Percentiles rank a stretch among this genome's conserved stretches.
phyloP scores from a whole-genome alignment of 1,139 yeast genomes.

The Hanseniaspora sp. region DNA sequence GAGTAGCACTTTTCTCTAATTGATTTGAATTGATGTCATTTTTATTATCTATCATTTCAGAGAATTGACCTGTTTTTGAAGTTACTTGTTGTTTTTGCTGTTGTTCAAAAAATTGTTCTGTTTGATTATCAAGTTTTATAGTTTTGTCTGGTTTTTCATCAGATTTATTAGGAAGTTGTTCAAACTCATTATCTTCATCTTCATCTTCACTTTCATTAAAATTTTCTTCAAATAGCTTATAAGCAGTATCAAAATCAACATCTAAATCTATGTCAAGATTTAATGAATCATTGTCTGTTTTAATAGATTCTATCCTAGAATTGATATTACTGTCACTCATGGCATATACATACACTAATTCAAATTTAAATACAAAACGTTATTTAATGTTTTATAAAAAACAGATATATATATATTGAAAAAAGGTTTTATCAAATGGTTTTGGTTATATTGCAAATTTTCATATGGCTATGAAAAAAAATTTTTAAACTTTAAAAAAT shows the following conservation, averaged over 20 bases:
- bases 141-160: no score
- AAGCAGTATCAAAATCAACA: constrained; percentile 30
- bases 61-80: background rate
- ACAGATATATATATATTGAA: no score
- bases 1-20: background rate
- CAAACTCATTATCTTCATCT: background rate
- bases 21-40: background rate
- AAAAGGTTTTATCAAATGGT: no score
- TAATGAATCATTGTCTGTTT: constrained; percentile 7
- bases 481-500: no score
- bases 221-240: constrained; percentile 21
- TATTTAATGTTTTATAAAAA: no score
- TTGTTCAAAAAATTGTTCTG: background rate
- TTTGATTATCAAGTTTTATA: background rate
- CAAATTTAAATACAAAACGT: no score
- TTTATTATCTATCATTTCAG: background rate
- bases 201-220: constrained; percentile 7
- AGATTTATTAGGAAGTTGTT: no score
- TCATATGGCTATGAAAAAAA: no score
- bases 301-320: background rate
- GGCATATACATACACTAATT: background rate
- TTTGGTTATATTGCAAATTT: no score
- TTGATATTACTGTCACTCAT: background rate
- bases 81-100: background rate
- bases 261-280: constrained; percentile 25